Evolutionary conservation across 805 yeast species (phyloP), one percentile per base, ranked within the genome.

Genomic region (Priceomyces melissophilus): DNA sequence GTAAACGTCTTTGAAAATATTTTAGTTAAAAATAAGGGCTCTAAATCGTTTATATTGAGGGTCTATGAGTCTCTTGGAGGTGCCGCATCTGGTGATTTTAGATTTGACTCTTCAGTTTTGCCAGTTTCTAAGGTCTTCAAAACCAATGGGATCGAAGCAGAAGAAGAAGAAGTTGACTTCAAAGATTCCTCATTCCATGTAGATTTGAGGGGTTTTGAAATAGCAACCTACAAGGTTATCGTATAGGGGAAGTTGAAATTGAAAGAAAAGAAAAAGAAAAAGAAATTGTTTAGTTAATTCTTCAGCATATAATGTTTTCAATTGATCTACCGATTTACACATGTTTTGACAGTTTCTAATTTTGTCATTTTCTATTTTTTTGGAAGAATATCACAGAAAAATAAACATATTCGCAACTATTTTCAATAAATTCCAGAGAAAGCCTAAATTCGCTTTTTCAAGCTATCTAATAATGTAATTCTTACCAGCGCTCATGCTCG

Each of bases 11-110:
- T 78, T 56, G 50, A 57, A 55, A 54, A 61, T 25, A 58, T 74
- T 32, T 78, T 82, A 8, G 69, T 75, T 33, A 69, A 71, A 35
- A 59, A 62, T 39, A 53, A 58, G 27, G 76, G 75, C 7, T 62
- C 68, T 37, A 59, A 57, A 37, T 58, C 69, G 1, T 65, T 87
- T 20, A 70, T 90, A 17, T 67, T 86, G 25, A 78, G 98, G 51
- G 74, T 88, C 1, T 91, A 89, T 62, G 99, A 91, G 57, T 67
- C 95, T 0, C 69, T 91, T 34, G 99, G 99, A 5, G 98, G 97
- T 35, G 68, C 69, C 39, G 70, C 85, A 1, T 56, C 53, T 3
- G 90, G 85, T 2, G 56, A 50, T 3, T 57, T 89, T 27, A 58
- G 57, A 13, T 67, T 84, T 27, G 53, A 57, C 29, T 26, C 52